A percentile compares a stretch with the other conserved stretches of the same genome.
Evolutionary conservation across 345 rosid species (phyloP).

Genomic region (Erysimum cheiranthoides): DNA sequence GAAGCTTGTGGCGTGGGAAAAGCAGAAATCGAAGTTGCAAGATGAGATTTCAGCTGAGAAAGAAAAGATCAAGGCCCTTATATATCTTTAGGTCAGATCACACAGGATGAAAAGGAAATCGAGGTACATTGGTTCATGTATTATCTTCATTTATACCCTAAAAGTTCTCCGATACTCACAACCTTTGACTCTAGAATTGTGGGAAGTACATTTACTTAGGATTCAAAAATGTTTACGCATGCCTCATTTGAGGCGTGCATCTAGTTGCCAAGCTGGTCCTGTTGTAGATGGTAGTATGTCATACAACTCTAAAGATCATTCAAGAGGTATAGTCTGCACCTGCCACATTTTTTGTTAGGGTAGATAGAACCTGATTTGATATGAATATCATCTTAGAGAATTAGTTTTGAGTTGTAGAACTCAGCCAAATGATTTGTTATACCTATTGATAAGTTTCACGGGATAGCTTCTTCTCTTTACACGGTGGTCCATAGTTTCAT

Average conservation of each 20-base stretch:
- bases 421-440: not conserved
- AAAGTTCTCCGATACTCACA: slow-evolving; percentile 7
- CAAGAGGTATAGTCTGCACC: slow-evolving; percentile 24
- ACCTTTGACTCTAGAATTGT: slow-evolving; percentile 15
- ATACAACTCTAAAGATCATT: slow-evolving; percentile 17
- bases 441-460: slow-evolving; percentile 1
- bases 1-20: slow-evolving; percentile 85
- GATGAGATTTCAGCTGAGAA: slow-evolving; percentile 75
- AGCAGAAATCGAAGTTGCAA: slow-evolving; percentile 77
- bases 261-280: slow-evolving; percentile 25
- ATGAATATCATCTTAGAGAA: slow-evolving; percentile 6
- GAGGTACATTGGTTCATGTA: slow-evolving; percentile 60
- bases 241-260: slow-evolving; percentile 22
- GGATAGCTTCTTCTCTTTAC: not conserved
- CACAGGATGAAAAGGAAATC: slow-evolving; percentile 62
- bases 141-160: not conserved
- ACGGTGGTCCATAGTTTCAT: not conserved
- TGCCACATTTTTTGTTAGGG: slow-evolving; percentile 1
- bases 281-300: slow-evolving; percentile 28
- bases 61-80: slow-evolving; percentile 68
- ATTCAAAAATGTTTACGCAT: not conserved
- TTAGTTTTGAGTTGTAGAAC: slow-evolving; percentile 9
- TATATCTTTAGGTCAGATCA: slow-evolving; percentile 51
- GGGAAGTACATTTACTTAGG: not conserved
- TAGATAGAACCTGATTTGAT: slow-evolving; percentile 4